Evolutionary conservation across 2,329 filamentous ascomycete genomes (phyloP).

Genomic region (Diaporthe vexans): DNA sequence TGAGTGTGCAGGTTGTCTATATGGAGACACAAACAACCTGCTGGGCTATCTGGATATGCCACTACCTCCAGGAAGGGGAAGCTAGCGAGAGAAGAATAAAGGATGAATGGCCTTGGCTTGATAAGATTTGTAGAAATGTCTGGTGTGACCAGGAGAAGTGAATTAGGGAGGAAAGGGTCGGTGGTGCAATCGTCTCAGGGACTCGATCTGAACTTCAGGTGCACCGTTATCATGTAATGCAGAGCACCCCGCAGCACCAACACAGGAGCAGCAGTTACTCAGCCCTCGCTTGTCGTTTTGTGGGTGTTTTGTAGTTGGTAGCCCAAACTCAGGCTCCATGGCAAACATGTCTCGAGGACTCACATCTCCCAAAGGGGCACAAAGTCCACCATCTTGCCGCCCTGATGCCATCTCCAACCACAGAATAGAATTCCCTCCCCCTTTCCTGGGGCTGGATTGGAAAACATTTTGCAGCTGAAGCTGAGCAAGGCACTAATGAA

Average conservation of each 20-base stretch:
- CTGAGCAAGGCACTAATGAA: background rate
- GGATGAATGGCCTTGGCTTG: background rate
- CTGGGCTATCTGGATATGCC: background rate
- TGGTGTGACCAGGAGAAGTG: background rate
- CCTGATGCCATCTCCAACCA: background rate
- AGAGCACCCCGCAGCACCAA: slow-evolving; percentile 13
- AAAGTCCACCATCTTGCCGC: background rate
- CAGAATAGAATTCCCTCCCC: background rate
- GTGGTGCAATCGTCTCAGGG: slow-evolving; percentile 6
- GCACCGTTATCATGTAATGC: slow-evolving; percentile 22
- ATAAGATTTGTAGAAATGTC: background rate
- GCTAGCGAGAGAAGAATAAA: background rate
- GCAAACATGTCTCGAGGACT: background rate
- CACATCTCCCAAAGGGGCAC: no score
- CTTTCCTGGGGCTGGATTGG: background rate
- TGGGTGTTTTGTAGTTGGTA: background rate
- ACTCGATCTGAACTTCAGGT: background rate
- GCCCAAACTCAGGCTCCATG: slow-evolving; percentile 4
- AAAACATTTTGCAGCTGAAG: background rate
- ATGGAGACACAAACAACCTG: background rate
- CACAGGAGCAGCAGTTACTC: background rate
- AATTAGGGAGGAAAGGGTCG: background rate
- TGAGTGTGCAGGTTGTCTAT: background rate
- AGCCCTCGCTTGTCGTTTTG: background rate
- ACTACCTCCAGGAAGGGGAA: background rate